Base-by-base conservation (phyloP, 805 yeast genomes). In the Schwanniomyces sp. region DNA sequence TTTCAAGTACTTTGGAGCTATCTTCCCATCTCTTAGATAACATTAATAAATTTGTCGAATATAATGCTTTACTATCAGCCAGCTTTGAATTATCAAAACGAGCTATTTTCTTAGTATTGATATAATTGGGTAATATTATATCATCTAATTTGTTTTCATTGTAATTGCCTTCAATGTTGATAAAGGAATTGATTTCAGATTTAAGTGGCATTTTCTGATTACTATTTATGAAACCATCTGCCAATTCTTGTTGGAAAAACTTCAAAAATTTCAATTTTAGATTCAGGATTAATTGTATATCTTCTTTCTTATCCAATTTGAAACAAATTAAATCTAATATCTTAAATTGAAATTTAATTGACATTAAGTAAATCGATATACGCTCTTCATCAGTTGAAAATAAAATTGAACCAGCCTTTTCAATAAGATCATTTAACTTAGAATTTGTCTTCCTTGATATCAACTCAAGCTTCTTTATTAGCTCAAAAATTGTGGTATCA, bases 101-200 rank as follows among this genome's bases (percentile, higher is more conserved):
- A 1, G 61, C 52, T 7, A 73, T 52, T 24, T 61, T 63, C 12
- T 50, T 57, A 2, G 71, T 70, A 49, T 73, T 63, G 12, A 73
- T 66, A 39, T 62, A 59, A 3, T 70, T 63, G 1, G 78, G 78
- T 18, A 73, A 56, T 39, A 67, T 64, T 16, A 73, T 61, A 18
- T 65, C 55, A 43, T 72, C 75, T 5, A 69, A 50, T 24, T 54
- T 56, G 43, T 68, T 69, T 1, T 48, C 51, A 28, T 29, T 27
- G 9, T 4, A 8, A 10, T 26, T 21, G 1, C 6, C 11, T 28
- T 27, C 43, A 34, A 34, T 50, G 21, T 32, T 50, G 5, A 51
- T 48, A 12, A 27, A 44, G 5, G 46, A 41, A 4, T 58, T 41
- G 5, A 56, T 55, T n/a, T 52, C 52, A 18, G 44, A 55, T 17